These are phyloP conservation scores for Sclerotinia spermophila DNA, from an alignment of 2,329 filamentous ascomycete species.

Conservation along the genomic window DNA sequence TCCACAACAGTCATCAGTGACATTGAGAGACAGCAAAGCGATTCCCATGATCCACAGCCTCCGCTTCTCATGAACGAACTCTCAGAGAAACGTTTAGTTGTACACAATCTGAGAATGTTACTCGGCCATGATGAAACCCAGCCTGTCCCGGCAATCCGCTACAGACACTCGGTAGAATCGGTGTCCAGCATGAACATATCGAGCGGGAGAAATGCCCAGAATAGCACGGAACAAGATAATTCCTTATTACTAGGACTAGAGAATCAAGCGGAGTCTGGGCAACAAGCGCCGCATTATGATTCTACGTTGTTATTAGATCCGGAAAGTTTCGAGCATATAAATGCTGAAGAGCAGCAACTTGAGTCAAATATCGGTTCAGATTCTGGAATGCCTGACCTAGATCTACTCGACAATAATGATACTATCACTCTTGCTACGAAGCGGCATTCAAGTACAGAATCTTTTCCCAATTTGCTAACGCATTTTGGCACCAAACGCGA, in stretches of 20 bases:
- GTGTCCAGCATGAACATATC: background rate
- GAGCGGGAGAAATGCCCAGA: background rate
- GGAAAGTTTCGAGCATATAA: background rate
- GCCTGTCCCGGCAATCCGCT: background rate
- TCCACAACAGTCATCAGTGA: background rate
- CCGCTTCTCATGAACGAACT: accelerated
- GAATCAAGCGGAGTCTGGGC: too few relatives aligned
- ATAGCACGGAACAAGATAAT: background rate
- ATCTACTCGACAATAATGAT: background rate
- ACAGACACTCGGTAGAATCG: background rate
- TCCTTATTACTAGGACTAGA: background rate
- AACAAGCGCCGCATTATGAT: background rate
- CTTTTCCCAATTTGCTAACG: constrained; percentile 23
- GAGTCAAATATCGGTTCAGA: constrained; percentile 11
- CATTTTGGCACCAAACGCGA: constrained; percentile 28
- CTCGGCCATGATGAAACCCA: background rate
- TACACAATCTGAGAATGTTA: background rate
- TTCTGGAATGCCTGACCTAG: constrained; percentile 20
- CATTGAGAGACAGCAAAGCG: too few relatives aligned
- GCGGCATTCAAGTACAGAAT: constrained; percentile 18
- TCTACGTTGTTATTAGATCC: background rate
- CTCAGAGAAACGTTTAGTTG: background rate
- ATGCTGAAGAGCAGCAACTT: background rate
- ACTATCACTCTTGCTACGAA: background rate
- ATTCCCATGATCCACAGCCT: too few relatives aligned